phyloP scores from a whole-genome alignment of 169 alveolate species.

The Plasmodium billcollinsi region DNA sequence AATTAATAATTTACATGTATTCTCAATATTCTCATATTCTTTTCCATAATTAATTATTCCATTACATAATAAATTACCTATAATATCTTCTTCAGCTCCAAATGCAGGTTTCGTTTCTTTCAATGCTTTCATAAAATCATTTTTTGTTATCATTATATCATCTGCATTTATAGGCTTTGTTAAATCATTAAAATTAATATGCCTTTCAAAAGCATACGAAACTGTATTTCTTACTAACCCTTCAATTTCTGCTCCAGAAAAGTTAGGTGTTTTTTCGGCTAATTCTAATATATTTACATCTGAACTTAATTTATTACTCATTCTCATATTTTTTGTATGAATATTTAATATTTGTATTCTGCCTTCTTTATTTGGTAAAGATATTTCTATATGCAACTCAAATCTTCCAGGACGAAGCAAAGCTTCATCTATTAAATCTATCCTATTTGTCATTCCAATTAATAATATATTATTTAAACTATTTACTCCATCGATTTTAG shows the following conservation, averaged over 20 bases:
- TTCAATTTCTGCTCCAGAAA: conserved; percentile 99
- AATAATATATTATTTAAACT: conserved; percentile 97
- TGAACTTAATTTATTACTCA: conserved; percentile 66
- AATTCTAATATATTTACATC: conserved; percentile 95
- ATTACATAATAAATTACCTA: conserved; percentile 87
- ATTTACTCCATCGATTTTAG: conserved; percentile 99
- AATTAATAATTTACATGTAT: conserved; percentile 82
- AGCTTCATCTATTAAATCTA: conserved; percentile 99
- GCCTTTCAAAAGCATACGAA: conserved; percentile 95
- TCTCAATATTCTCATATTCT: conserved; percentile 89
- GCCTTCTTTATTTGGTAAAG: conserved; percentile 98
- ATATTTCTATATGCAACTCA: conserved; percentile 98
- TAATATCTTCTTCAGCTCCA: conserved; percentile 90
- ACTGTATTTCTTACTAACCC: conserved; percentile 96
- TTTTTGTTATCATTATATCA: conserved; percentile 85
- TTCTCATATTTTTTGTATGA: conserved; percentile 97
- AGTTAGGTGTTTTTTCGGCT: conserved; percentile 96
- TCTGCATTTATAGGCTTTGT: conserved; percentile 88
- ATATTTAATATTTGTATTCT: conserved; percentile 97
- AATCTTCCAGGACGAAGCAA: conserved; percentile 99
- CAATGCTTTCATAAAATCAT: conserved; percentile 95
- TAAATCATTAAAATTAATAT: conserved; percentile 88
- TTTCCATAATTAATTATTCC: conserved; percentile 94
- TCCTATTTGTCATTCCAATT: conserved; percentile 99
- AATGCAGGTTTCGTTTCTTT: conserved; percentile 98